Percentiles rank a stretch among this genome's conserved stretches.
phyloP scores from a whole-genome alignment of 2,329 filamentous ascomycete genomes.

The Aspergillus hortae region DNA sequence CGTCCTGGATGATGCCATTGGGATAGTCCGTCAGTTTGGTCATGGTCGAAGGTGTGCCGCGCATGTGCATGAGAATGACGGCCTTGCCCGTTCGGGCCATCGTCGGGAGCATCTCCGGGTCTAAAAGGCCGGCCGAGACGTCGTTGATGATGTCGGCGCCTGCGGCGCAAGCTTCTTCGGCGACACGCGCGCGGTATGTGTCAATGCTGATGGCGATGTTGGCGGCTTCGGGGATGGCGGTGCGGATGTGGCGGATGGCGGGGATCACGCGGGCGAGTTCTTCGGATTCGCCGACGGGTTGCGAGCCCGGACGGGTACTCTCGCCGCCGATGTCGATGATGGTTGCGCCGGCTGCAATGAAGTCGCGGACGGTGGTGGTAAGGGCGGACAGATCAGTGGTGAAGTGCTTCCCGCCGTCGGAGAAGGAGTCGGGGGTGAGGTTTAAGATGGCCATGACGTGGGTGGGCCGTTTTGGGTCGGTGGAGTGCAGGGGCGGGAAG shows the following conservation, averaged over 20 bases:
- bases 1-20: slow-evolving; percentile 60
- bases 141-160: slow-evolving; percentile 96
- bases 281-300: slow-evolving; percentile 65
- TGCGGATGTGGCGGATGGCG: slow-evolving; percentile 68
- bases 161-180: slow-evolving; percentile 67
- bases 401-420: slow-evolving; percentile 72
- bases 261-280: slow-evolving; percentile 77
- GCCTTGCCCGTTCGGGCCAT: slow-evolving; percentile 75
- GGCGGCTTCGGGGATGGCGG: slow-evolving; percentile 56
- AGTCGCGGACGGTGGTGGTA: slow-evolving; percentile 54
- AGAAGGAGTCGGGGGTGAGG: slow-evolving; percentile 94
- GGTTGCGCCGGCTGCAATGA: slow-evolving; percentile 68
- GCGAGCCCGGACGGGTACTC: slow-evolving; percentile 76
- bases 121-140: slow-evolving; percentile 76
- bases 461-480: slow-evolving; percentile 57
- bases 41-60: slow-evolving; percentile 83
- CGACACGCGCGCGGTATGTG: slow-evolving; percentile 85
- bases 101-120: slow-evolving; percentile 75
- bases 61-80: slow-evolving; percentile 89
- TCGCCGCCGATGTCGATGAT: slow-evolving; percentile 93
- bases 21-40: slow-evolving; percentile 65
- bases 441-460: slow-evolving; percentile 93
- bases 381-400: slow-evolving; percentile 49
- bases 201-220: slow-evolving; percentile 79
- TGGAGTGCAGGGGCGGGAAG: slow-evolving; percentile 56